A percentile compares a stretch with the other conserved stretches of the same genome.
Evolutionary conservation across 306 rosid species (phyloP).

Genomic region (Cicer chorassanicum): DNA sequence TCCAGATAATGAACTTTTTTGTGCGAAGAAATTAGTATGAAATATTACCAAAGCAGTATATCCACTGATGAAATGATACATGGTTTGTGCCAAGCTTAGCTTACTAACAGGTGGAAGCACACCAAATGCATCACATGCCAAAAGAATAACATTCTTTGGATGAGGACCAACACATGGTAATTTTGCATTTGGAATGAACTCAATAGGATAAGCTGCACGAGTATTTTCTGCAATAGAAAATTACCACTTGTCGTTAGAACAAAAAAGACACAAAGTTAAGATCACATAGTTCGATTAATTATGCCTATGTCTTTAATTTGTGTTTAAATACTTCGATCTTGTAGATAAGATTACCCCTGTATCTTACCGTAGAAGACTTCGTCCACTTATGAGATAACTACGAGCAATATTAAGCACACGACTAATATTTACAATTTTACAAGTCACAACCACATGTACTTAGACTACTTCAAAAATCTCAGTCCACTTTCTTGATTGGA

Average conservation of each 20-base stretch:
- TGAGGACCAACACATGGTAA: slow-evolving; percentile 92
- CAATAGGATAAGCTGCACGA: slow-evolving; percentile 89
- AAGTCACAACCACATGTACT: slow-evolving; percentile 2
- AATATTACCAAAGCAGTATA: slow-evolving; percentile 85
- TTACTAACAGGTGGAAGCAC: slow-evolving; percentile 95
- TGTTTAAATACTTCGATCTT: too few relatives aligned
- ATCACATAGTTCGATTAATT: too few relatives aligned
- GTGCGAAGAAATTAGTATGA: neutral
- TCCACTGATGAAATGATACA: slow-evolving; percentile 97
- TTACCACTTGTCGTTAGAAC: too few relatives aligned
- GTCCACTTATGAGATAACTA: too few relatives aligned
- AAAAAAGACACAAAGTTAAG: too few relatives aligned
- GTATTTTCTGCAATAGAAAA: slow-evolving; percentile 72
- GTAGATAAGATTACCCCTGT: too few relatives aligned
- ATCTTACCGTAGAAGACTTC: too few relatives aligned
- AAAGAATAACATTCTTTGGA: slow-evolving; percentile 84
- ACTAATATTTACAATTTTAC: neutral
- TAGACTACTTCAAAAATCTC: neutral
- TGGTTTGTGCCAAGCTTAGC: slow-evolving; percentile 83
- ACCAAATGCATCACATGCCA: slow-evolving; percentile 95
- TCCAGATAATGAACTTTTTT: too few relatives aligned
- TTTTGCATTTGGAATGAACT: slow-evolving; percentile 90
- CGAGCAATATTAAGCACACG: too few relatives aligned
- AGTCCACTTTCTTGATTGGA: neutral
- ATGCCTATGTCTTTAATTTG: too few relatives aligned